These are phyloP conservation scores for Chenopodium album DNA, from an alignment of 148 eudicot species.

Conservation along the genomic window DNA sequence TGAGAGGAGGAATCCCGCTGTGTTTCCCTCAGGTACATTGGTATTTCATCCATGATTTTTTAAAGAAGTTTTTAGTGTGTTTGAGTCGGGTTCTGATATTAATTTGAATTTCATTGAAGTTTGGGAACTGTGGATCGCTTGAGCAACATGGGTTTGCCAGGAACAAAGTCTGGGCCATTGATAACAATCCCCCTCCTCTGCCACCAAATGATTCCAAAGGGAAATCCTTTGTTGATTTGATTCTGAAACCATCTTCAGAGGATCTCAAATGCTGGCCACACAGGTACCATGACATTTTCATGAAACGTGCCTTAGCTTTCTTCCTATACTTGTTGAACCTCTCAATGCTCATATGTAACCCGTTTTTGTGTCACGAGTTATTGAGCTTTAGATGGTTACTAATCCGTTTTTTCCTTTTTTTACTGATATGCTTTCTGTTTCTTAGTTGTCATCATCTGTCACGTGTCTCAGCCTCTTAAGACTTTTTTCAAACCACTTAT, in stretches of 20 bases:
- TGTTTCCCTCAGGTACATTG: constrained; percentile 95
- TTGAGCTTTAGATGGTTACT: neutral
- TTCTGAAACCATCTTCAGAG: constrained; percentile 72
- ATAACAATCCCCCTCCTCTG: constrained; percentile 71
- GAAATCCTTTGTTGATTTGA: constrained; percentile 74
- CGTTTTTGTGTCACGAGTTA: neutral
- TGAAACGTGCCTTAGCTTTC: neutral
- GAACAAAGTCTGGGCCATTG: constrained; percentile 72
- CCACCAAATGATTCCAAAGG: constrained; percentile 53
- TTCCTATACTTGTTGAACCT: no score
- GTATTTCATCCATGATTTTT: neutral
- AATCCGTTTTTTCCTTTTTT: neutral
- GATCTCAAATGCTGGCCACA: constrained; percentile 90
- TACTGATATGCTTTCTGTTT: neutral
- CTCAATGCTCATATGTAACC: neutral
- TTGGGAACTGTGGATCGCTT: constrained; percentile 73
- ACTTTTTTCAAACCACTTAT: neutral
- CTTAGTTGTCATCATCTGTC: neutral
- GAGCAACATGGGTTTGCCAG: constrained; percentile 95
- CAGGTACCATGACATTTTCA: constrained; percentile 37
- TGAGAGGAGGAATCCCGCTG: constrained; percentile 87
- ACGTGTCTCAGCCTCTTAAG: neutral
- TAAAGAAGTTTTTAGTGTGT: neutral
- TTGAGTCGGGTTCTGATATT: neutral
- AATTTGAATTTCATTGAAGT: constrained; percentile 41